Evolutionary conservation across 805 yeast species (phyloP).

Genomic region (Candida rishiriensis): DNA sequence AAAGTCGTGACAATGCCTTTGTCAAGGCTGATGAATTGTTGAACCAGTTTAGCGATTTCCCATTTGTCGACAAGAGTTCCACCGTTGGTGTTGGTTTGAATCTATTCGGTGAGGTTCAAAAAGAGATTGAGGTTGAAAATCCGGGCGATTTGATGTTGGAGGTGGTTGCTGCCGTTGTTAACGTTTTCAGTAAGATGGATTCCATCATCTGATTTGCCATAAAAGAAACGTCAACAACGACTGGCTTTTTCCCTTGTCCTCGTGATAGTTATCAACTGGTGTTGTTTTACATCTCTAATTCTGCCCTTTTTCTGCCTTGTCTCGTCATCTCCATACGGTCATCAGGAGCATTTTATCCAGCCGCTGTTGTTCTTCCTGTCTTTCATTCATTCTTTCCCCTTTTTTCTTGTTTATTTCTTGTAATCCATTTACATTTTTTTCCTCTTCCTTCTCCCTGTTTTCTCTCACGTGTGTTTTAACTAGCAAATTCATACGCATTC

Average conservation of each 20-base stretch:
- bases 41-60: slow-evolving; percentile 77
- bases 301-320: too few species aligned
- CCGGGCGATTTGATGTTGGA: slow-evolving; percentile 69
- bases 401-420: neutral
- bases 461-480: slow-evolving; percentile 8
- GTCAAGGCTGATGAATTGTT: slow-evolving; percentile 91
- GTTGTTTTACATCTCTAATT: too few species aligned
- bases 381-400: neutral
- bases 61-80: slow-evolving; percentile 56
- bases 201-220: slow-evolving; percentile 63
- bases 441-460: neutral
- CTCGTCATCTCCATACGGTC: too few species aligned
- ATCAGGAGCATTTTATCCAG: neutral
- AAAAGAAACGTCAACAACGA: too few species aligned
- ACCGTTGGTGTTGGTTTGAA: slow-evolving; percentile 70
- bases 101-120: slow-evolving; percentile 44
- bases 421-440: neutral
- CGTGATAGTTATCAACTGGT: too few species aligned
- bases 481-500: slow-evolving; percentile 3
- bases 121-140: slow-evolving; percentile 47
- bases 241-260: neutral
- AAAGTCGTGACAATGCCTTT: slow-evolving; percentile 87
- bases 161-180: slow-evolving; percentile 86
- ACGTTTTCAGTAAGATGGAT: slow-evolving; percentile 90
- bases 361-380: neutral